Base-by-base conservation (phyloP, 2,329 filamentous ascomycete genomes). In the Cladosporium austrohemisphaericum region DNA sequence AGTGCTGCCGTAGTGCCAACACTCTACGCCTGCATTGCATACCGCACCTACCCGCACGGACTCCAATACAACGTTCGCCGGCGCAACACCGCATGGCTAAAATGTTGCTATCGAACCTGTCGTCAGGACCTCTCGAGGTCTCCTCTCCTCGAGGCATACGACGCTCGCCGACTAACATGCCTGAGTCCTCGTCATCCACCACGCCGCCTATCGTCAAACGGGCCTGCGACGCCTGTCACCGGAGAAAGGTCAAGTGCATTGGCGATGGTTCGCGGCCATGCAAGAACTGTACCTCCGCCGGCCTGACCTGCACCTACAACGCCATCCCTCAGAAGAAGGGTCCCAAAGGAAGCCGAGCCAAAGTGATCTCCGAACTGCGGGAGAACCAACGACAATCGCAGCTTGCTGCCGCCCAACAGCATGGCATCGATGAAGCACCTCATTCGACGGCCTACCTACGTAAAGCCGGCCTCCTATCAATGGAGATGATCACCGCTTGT, bases 281-380 rank as follows among this genome's bases (percentile, higher is more conserved):
- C 68, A 78, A 80, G 64, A 81, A 82, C 60, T 84, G 80, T 63
- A 66, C 73, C 46, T 76, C 76, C 50, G 78, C 80, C 23, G 74
- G 77, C 19, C 72, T 84, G 52, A 74, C 69, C n/a, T 84, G 80
- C 68, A 83, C 80, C 55, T 79, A 81, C 63, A 81, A 83, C 58
- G 79, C 81, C 58, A 76, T 84, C 35, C 80, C 80, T 11, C 78
- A 80, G 64, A 83, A 82, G 65, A 78, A 82, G 57, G 80, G 80
- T 2, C 80, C 80, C 10, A 84, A 83, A 59, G 77, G 78, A 22
- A 80, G 78, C 41, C 75, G 78, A 52, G 80, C 80, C 26, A 78
- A 81, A 56, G 79, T 84, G 32, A 80, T 84, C 51, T 80, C 80
- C 53, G 79, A 82, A 65, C 68, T 84, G 18, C 72, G 80, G 45